Evolutionary conservation across 352 stramenopile species (phyloP), one percentile per base, ranked within the genome.

Genomic region (Phytophthora sojae): DNA sequence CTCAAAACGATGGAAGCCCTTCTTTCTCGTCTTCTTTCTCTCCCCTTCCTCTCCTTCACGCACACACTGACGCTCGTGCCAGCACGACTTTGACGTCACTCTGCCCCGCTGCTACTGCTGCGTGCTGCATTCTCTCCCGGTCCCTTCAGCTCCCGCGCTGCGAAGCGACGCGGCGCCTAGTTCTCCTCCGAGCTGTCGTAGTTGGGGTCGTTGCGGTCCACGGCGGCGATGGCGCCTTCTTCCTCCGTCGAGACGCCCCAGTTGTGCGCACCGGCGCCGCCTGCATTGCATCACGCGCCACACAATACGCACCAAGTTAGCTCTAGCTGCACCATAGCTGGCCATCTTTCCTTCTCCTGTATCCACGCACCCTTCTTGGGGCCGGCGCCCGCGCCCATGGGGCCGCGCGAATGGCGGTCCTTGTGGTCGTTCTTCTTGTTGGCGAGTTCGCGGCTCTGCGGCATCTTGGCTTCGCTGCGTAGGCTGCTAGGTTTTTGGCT

Each of bases 391-490:
- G 78, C 81, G 39, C 84, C 84, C 23, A 85, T 68, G 8, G 71
- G 82, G 2, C 86, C 89, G n/a, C 86, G 82, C 53, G 87, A 93
- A 30, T 94, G 86, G 30, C 85, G 89, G 69, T 96, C 86, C 83
- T 95, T 95, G 67, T 89, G 72, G 65, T 90, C 83, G 73, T 92
- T 94, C 80, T 93, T 95, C 79, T 95, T 95, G 79, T 90, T 95
- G 42, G 77, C 57, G 54, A 94, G 78, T 64, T 94, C 85, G 49
- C 86, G 89, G 74, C 86, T 94, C 61, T 89, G 76, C 42, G 89
- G 83, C 89, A 96, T 95, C 17, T 25, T 63, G 21, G 45, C 23
- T 62, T 37, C 6, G n/a, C 50, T 21, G 21, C 21, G 21, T 68
- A 55, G 47, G 15, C 15, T 53, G 5, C 14, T 57, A 5, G 21